A percentile compares a stretch with the other conserved stretches of the same genome.
phyloP scores from a whole-genome alignment of 2,329 filamentous ascomycete genomes.

The Clathrospora elynae region DNA sequence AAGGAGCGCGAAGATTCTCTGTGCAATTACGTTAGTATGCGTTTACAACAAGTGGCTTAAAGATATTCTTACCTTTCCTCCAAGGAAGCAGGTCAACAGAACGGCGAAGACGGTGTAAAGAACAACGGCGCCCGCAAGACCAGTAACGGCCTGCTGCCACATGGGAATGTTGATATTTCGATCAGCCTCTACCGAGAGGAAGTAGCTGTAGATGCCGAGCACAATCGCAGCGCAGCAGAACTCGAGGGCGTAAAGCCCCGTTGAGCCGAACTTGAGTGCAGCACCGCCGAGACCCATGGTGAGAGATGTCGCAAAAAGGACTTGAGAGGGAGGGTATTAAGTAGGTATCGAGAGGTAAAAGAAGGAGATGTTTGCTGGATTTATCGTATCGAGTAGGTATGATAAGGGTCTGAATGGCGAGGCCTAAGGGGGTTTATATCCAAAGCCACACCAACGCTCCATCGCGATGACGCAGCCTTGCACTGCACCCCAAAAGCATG shows the following conservation, averaged over 20 bases:
- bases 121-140: constrained; percentile 72
- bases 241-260: constrained; percentile 73
- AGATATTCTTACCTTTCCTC: constrained; percentile 62
- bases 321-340: neutral
- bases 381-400: constrained; percentile 1
- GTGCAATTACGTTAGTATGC: neutral
- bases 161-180: constrained; percentile 67
- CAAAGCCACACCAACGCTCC: too few relatives aligned
- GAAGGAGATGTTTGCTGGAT: neutral
- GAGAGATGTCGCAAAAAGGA: constrained; percentile 1
- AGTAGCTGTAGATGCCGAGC: constrained; percentile 79
- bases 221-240: constrained; percentile 75
- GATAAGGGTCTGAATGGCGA: neutral
- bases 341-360: neutral
- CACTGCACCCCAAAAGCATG: constrained; percentile 9
- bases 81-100: constrained; percentile 77
- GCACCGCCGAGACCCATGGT: constrained; percentile 65
- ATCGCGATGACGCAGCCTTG: constrained; percentile 15
- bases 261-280: constrained; percentile 71
- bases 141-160: constrained; percentile 72
- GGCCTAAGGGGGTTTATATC: too few relatives aligned
- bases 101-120: constrained; percentile 77
- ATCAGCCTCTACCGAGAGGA: constrained; percentile 73
- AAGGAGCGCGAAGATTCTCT: constrained; percentile 68
- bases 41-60: too few relatives aligned